phyloP scores from a whole-genome alignment of 176 grass and related monocot species.

The Carex pumila region DNA sequence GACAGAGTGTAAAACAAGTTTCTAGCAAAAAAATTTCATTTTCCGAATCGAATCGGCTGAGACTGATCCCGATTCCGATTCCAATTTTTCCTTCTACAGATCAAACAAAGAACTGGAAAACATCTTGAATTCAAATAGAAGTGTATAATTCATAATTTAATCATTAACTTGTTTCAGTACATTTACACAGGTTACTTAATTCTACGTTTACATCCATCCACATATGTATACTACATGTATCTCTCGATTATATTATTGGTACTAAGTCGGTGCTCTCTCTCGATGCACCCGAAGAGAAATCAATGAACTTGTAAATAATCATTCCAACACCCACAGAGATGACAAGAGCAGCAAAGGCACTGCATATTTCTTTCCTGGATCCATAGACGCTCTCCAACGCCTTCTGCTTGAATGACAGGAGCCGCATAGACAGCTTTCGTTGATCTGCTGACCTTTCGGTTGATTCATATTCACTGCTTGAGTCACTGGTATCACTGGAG shows the following conservation, averaged over 20 bases:
- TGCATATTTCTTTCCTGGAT: slow-evolving; percentile 14
- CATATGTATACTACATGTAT: neutral
- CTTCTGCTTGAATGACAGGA: slow-evolving; percentile 7
- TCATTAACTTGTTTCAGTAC: slow-evolving; percentile 2
- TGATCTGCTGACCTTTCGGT: neutral
- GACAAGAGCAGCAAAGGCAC: slow-evolving; percentile 1
- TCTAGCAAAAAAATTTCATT: too few relatives aligned
- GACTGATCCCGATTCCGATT: too few relatives aligned
- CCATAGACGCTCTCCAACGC: neutral
- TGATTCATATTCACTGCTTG: neutral
- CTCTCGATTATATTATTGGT: neutral
- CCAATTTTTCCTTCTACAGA: too few relatives aligned
- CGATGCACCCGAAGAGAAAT: neutral
- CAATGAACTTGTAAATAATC: neutral
- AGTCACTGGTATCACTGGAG: neutral
- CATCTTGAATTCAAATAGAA: neutral
- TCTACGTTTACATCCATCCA: neutral
- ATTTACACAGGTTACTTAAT: neutral
- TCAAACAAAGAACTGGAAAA: neutral
- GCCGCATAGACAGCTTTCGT: neutral
- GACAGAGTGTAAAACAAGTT: too few relatives aligned
- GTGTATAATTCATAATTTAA: neutral
- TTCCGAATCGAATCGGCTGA: too few relatives aligned
- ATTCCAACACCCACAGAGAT: slow-evolving; percentile 21
- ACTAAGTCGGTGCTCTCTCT: neutral